phyloP scores from a whole-genome alignment of 2,329 filamentous ascomycete genomes.

The Acrocalymma vagum region DNA sequence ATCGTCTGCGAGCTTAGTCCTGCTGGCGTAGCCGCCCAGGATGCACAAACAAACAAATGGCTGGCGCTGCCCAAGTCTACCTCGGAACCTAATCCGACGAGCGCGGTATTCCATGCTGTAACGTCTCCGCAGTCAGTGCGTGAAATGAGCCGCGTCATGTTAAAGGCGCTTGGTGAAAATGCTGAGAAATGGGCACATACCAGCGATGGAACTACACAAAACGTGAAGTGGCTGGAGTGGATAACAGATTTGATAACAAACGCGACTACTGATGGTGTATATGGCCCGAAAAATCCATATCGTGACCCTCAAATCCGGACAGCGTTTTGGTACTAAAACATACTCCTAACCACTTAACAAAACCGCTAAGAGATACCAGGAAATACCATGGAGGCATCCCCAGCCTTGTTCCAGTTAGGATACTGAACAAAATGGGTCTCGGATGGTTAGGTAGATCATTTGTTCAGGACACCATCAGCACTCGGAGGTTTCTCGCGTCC shows the following conservation, averaged over 20 bases:
- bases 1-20: constrained; percentile 40
- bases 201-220: background rate
- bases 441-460: constrained; percentile 32
- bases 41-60: no score
- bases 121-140: constrained; percentile 44
- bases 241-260: constrained; percentile 35
- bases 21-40: no score
- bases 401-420: constrained; percentile 13
- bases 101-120: constrained; percentile 36
- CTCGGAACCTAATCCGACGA: constrained; percentile 38
- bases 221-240: constrained; percentile 19
- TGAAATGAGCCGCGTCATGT: constrained; percentile 46
- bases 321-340: constrained; percentile 49
- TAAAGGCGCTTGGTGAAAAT: constrained; percentile 32
- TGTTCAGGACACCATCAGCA: constrained; percentile 31
- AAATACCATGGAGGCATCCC: constrained; percentile 21
- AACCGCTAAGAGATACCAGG: constrained; percentile 27
- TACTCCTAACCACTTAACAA: no score
- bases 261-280: constrained; percentile 46
- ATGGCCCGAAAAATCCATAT: constrained; percentile 49
- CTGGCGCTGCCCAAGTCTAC: no score
- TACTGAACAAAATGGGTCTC: no score
- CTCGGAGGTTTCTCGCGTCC: constrained; percentile 36
- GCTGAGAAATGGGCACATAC: constrained; percentile 13
- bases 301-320: constrained; percentile 35